Conservation (phyloP, 2,329 filamentous ascomycete species). For the Thielaviopsis populi region DNA sequence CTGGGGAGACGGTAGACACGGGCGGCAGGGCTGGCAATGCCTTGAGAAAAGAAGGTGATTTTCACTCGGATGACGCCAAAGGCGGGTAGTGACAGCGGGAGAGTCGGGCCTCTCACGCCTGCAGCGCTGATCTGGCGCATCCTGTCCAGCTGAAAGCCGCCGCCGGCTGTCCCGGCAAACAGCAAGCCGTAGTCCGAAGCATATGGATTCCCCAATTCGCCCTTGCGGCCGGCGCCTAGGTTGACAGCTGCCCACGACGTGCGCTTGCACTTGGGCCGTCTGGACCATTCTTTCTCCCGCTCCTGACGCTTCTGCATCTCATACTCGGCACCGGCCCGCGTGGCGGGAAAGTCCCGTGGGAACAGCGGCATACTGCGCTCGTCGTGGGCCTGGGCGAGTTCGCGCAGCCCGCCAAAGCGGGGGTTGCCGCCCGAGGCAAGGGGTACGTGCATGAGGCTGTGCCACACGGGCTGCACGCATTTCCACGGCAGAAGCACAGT, state of each 20-base stretch:
- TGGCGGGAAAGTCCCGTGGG: conserved; percentile 69
- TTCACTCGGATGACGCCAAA: conserved; percentile 42
- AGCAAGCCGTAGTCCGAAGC: conserved; percentile 69
- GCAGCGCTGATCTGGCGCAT: conserved; percentile 14
- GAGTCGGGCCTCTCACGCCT: neutral
- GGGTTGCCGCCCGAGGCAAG: conserved; percentile 67
- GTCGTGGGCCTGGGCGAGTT: conserved; percentile 66
- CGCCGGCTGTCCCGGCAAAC: conserved; percentile 26
- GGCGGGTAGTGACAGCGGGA: neutral
- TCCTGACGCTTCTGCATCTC: conserved; percentile 49
- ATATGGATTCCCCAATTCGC: conserved; percentile 71
- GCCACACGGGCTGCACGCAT: conserved; percentile 75
- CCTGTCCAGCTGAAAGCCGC: conserved; percentile 8
- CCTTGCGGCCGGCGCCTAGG: conserved; percentile 57
- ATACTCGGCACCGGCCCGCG: conserved; percentile 64
- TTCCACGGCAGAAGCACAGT: conserved; percentile 81
- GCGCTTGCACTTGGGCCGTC: conserved; percentile 67
- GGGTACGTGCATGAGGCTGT: conserved; percentile 67
- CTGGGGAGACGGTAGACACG: conserved; percentile 75
- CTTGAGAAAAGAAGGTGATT: conserved; percentile 53
- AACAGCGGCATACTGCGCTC: conserved; percentile 71
- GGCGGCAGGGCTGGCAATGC: conserved; percentile 55
- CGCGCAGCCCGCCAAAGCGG: conserved; percentile 65
- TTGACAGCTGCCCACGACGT: conserved; percentile 59
- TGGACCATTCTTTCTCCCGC: conserved; percentile 25